Evolutionary conservation across 331 rosid genomes (phyloP).

Genomic region (Cydonia oblonga): DNA sequence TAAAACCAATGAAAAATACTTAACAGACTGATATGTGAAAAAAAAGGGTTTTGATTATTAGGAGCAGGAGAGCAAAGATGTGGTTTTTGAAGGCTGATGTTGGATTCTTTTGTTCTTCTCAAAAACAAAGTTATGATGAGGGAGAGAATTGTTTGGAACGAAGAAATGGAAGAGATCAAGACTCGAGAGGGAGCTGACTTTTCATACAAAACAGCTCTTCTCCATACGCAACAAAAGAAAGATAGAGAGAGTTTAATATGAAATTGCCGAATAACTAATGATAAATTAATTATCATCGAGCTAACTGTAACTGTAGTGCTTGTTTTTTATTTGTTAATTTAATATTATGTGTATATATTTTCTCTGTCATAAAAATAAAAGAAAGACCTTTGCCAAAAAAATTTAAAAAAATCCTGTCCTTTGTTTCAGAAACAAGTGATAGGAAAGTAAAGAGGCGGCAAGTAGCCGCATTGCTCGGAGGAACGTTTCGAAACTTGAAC

Average conservation of each 20-base stretch:
- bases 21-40: background rate
- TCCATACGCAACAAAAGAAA: conserved; percentile 36
- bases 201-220: conserved; percentile 50
- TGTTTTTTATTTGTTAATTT: background rate
- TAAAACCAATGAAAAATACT: background rate
- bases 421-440: conserved; percentile 25
- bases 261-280: conserved; percentile 3
- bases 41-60: background rate
- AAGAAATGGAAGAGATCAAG: background rate
- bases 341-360: background rate
- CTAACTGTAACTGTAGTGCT: background rate
- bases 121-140: conserved; percentile 14
- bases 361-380: background rate
- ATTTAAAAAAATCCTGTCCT: background rate
- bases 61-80: conserved; percentile 30
- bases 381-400: background rate
- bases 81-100: conserved; percentile 27
- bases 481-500: conserved; percentile 40
- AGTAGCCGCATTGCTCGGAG: conserved; percentile 83
- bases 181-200: conserved; percentile 60
- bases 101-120: conserved; percentile 11
- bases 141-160: conserved; percentile 13
- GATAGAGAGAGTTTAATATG: background rate
- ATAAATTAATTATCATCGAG: conserved; percentile 23
- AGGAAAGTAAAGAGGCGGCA: conserved; percentile 71